Evolutionary conservation across 2,329 filamentous ascomycete species (phyloP).

Genomic region (Xylariales sp.): DNA sequence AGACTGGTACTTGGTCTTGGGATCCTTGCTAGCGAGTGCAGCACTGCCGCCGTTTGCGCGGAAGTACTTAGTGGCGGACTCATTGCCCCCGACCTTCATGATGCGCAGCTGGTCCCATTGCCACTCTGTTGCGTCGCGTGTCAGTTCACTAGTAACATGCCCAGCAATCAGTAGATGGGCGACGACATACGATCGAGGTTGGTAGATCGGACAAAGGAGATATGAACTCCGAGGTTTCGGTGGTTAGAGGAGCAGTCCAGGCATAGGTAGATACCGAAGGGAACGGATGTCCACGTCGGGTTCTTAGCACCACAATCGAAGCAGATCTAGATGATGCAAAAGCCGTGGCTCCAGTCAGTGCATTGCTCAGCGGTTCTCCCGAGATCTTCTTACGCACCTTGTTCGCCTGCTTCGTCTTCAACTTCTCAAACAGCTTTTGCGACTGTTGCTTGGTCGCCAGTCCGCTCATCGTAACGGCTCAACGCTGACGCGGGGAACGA

Average conservation of each 20-base stretch:
- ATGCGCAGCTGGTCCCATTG: constrained; percentile 97
- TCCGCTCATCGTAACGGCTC: constrained; percentile 51
- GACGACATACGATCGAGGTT: constrained; percentile 87
- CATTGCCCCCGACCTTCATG: constrained; percentile 98
- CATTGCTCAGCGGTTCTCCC: not conserved
- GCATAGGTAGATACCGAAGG: constrained; percentile 95
- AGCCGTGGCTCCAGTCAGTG: constrained; percentile 7
- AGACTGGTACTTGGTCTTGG: constrained; percentile 95
- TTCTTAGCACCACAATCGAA: constrained; percentile 98
- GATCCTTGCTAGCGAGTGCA: constrained; percentile 91
- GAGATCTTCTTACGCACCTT: constrained; percentile 60
- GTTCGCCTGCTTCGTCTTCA: constrained; percentile 91
- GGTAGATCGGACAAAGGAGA: constrained; percentile 97
- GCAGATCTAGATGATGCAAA: constrained; percentile 62
- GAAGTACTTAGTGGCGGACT: constrained; percentile 97
- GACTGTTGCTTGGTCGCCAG: constrained; percentile 90
- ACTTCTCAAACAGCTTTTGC: constrained; percentile 95
- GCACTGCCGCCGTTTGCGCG: constrained; percentile 93
- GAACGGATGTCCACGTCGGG: constrained; percentile 96
- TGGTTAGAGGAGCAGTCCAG: constrained; percentile 97
- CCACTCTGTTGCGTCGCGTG: constrained; percentile 68
- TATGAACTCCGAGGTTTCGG: constrained; percentile 95
- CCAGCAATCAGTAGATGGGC: not conserved
- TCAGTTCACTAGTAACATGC: constrained; percentile 18
- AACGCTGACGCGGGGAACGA: too few species aligned